phyloP scores from a whole-genome alignment of 2,329 filamentous ascomycete species.

The Aspergillus sp. region DNA sequence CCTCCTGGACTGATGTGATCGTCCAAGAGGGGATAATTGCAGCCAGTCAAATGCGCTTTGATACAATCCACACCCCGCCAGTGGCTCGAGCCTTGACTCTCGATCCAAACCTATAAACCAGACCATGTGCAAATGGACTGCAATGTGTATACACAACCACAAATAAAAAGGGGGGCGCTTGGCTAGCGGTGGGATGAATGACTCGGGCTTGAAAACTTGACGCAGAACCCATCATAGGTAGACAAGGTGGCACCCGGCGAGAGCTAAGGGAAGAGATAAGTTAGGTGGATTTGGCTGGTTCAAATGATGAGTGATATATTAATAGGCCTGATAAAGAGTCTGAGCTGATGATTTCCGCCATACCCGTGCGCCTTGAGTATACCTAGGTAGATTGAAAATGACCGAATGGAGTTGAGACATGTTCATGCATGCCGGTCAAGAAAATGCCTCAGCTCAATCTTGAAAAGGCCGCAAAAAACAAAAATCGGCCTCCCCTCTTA shows the following conservation, averaged over 20 bases:
- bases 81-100: not conserved
- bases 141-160: not conserved
- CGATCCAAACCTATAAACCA: conserved; percentile 9
- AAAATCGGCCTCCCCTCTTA: not conserved
- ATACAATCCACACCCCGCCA: conserved; percentile 9
- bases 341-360: not conserved
- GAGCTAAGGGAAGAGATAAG: no score
- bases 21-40: no score
- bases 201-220: not conserved
- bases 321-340: not conserved
- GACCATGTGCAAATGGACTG: conserved; percentile 7
- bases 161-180: not conserved
- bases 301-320: not conserved
- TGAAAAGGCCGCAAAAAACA: not conserved
- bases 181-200: not conserved
- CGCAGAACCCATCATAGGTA: no score
- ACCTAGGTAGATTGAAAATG: not conserved
- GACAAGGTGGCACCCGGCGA: no score
- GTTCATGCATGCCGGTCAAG: conserved; percentile 5
- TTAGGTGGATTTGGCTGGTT: not conserved
- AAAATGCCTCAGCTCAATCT: conserved; percentile 12
- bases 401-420: not conserved
- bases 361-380: not conserved
- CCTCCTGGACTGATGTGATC: conserved; percentile 3
- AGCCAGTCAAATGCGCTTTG: conserved; percentile 12